Base-by-base conservation (phyloP, 257 asterid genomes). In the Primulina tabacum region DNA sequence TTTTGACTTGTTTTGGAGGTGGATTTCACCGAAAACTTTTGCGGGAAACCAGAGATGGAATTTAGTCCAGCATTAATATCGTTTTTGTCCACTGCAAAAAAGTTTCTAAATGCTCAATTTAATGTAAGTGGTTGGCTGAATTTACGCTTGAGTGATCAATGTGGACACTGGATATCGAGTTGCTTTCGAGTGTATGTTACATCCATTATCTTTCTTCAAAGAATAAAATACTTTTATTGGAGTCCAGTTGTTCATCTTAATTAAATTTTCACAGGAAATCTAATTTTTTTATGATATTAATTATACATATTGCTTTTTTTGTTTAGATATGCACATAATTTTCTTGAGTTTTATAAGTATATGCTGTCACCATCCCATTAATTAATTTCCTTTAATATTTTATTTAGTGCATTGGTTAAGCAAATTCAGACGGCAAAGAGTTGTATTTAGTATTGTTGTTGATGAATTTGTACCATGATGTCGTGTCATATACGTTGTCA, bases 401-500 rank as follows among this genome's bases (percentile, higher is more conserved):
- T 35, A 30, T 17, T 35, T 20, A 62, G 56, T 35, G 73, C 71
- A 60, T 38, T 7, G 33, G 67, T 71, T 71, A 6, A 32, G 63
- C 10, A 58, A 35, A 35, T 28, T 38, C 63, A 75, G 65, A 74
- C 62, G 77, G 75, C 82, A 75, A 75, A 47, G 18, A 20, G 10
- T 43, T 72, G 69, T 64, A 62, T 29, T 47, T 68, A 60, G 34
- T 64, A 67, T 71, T 74, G 62, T 53, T 63, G 63, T 20, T 50
- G 73, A 69, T 73, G 37, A 58, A 50, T 10, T 2, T 8, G 16
- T 55, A 62, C 34, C 37, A 57, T 10, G 17, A 33, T 68, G 74
- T 68, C 84, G 77, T 82, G 65, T 35, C 62, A 53, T n/a, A 37
- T 26, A 79, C 79, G 82, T 73, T 17, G 77, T 67, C 65, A 50